Evolutionary conservation across 257 asterid species (phyloP), one percentile per base, ranked within the genome.

Genomic region (Solanum habrochaites): DNA sequence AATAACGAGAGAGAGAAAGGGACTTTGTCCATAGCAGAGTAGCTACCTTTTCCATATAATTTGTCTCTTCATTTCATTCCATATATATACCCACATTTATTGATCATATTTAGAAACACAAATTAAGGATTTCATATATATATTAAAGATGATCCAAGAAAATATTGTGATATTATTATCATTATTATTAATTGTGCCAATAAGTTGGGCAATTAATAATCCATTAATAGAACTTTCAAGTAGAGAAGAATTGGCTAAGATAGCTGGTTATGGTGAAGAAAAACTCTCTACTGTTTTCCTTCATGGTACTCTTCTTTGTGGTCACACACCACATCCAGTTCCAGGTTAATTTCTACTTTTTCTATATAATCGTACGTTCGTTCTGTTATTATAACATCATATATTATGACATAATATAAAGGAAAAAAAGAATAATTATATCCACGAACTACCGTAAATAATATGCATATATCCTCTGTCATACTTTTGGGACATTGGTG

Each of bases 211-310:
- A 10, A 29, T 49, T 75, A 29, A 29, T 40, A 80, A 29, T 16
- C 86, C 90, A 15, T 29, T 92, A 52, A 87, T 83, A 23, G 93
- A 91, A 45, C 31, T 86, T 14, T 86, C 91, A 18, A 90, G 91
- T 67, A 87, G 93, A 86, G 95, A 93, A 2, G 98, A 95, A 31
- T 77, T 89, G 86, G 95, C 93, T 52, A 52, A 88, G 81, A 87
- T 94, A 88, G 98, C 96, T 66, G 98, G 98, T 12, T 95, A 95
- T 67, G 99, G 99, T 40, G 99, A 96, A 84, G 98, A 94, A 69
- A 95, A 94, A 94, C 95, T 95, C 70, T 95, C 97, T 20, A 93
- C 92, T 11, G 97, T 95, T 40, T 89, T 92, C 2, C 85, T 95
- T 39, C 21, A 52, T 35, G 99, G 98, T 64, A 93, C 90, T 73